Conservation (phyloP, 2,329 filamentous ascomycete species). For the Lachnellula subtilissima region DNA sequence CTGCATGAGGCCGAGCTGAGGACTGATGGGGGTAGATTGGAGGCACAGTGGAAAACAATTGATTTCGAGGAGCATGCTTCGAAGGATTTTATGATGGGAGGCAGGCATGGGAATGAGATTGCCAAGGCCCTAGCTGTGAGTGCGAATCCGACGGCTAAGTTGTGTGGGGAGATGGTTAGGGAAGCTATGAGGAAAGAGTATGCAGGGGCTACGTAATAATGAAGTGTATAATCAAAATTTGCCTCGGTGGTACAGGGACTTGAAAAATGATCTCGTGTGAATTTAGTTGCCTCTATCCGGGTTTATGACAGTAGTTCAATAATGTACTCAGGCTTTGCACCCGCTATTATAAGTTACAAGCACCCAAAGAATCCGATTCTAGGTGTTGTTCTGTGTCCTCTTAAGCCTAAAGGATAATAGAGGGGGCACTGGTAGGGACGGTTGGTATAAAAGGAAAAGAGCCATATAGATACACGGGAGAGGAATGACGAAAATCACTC, state of each 20-base stretch:
- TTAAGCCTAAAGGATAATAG: too few species aligned
- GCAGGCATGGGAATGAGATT: constrained; percentile 60
- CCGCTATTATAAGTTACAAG: too few species aligned
- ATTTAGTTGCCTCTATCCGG: neutral
- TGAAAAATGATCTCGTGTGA: too few species aligned
- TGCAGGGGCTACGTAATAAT: constrained; percentile 23
- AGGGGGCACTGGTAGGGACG: too few species aligned
- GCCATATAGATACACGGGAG: too few species aligned
- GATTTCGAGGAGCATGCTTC: constrained; percentile 60
- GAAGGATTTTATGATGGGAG: constrained; percentile 58
- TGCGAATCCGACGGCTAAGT: constrained; percentile 63
- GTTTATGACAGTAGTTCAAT: too few species aligned
- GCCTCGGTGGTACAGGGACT: neutral
- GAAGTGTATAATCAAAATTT: constrained; percentile 9
- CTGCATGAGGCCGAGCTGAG: constrained; percentile 31
- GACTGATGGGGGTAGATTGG: constrained; percentile 37
- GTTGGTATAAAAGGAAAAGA: too few species aligned
- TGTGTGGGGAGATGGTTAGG: constrained; percentile 64
- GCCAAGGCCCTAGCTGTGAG: constrained; percentile 60
- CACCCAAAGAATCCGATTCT: too few species aligned
- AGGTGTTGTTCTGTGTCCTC: too few species aligned
- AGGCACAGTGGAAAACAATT: constrained; percentile 46
- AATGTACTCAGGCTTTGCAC: too few species aligned
- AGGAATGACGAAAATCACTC: too few species aligned
- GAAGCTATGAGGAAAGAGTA: constrained; percentile 68